These are phyloP conservation scores for Limonium bicolor DNA, from an alignment of 148 eudicot genomes.

Conservation along the genomic window DNA sequence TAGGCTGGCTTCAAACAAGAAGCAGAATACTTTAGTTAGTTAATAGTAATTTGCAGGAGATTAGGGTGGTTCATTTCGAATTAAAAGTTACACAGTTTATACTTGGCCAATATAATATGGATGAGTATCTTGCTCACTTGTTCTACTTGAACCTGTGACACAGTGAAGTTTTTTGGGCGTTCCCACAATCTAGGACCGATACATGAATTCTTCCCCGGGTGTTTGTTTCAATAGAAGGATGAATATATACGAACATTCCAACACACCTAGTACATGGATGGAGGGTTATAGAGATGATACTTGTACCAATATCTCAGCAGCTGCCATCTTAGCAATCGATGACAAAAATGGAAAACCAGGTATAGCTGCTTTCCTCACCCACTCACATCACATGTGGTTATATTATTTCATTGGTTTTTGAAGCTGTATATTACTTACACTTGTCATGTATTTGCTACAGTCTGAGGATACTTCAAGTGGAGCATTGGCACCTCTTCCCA, in stretches of 20 bases:
- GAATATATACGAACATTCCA: constrained; percentile 72
- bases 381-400: neutral
- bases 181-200: too few species aligned
- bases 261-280: constrained; percentile 67
- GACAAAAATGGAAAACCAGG: constrained; percentile 56
- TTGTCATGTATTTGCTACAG: constrained; percentile 16
- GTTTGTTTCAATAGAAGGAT: too few species aligned
- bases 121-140: too few species aligned
- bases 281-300: constrained; percentile 51
- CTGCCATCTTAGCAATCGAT: constrained; percentile 41
- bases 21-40: too few species aligned
- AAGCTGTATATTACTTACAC: neutral
- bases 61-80: too few species aligned
- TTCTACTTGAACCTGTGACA: too few species aligned
- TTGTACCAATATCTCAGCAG: constrained; percentile 36
- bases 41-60: too few species aligned
- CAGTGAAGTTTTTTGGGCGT: too few species aligned
- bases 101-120: too few species aligned
- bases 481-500: constrained; percentile 33
- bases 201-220: too few species aligned
- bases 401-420: neutral
- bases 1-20: too few species aligned
- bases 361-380: constrained; percentile 9
- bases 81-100: too few species aligned
- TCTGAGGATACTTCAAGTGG: constrained; percentile 73